Evolutionary conservation across 176 grass and related monocot species (phyloP).

Genomic region (Cenchrus americanus): DNA sequence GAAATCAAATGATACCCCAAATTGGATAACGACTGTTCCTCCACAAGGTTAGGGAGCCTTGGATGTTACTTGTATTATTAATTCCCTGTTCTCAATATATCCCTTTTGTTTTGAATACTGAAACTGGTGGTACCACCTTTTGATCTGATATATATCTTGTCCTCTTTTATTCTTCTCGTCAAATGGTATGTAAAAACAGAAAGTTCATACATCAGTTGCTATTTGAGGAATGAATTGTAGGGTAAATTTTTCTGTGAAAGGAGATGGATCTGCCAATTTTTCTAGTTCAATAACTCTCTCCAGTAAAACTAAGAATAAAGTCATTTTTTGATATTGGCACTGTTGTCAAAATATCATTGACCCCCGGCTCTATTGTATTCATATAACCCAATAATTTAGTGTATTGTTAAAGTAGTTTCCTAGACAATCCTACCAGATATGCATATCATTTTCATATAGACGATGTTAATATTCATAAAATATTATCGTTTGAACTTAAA

Average conservation of each 20-base stretch:
- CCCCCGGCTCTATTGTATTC: background rate
- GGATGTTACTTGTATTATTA: conserved; percentile 22
- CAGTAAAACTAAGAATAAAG: background rate
- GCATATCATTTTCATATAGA: conserved; percentile 11
- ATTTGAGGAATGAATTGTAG: background rate
- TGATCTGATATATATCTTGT: conserved; percentile 11
- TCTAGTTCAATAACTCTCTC: background rate
- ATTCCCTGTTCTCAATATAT: background rate
- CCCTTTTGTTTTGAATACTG: background rate
- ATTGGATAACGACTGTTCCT: conserved; percentile 44
- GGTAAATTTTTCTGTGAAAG: background rate
- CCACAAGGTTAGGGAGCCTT: conserved; percentile 60
- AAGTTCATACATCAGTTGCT: conserved; percentile 8
- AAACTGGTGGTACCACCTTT: background rate
- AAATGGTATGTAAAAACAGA: conserved; percentile 27
- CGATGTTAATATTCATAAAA: background rate
- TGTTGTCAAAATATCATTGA: background rate
- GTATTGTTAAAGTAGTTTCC: conserved; percentile 13
- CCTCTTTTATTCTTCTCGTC: conserved; percentile 28
- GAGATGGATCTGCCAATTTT: conserved; percentile 20
- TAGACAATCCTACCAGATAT: background rate
- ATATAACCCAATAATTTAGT: background rate
- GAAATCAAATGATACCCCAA: conserved; percentile 50
- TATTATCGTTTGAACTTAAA: background rate
- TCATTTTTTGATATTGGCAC: background rate